Evolutionary conservation across 345 rosid species (phyloP).

Genomic region (Salix brachista): DNA sequence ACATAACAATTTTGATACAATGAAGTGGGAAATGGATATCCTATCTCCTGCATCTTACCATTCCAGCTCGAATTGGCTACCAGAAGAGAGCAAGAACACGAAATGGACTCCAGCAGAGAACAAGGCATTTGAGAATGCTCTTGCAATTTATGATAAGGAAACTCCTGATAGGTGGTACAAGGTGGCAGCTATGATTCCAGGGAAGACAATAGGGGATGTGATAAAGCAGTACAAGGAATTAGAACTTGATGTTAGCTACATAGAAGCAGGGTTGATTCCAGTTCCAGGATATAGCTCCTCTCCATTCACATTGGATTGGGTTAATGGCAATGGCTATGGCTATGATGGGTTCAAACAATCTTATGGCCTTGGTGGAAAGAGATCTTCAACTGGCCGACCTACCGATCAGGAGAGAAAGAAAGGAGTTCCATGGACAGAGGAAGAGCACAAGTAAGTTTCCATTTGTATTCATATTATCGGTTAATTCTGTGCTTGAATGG

Average conservation of each 20-base stretch:
- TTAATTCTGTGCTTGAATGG: neutral
- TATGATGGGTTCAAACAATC: conserved; percentile 49
- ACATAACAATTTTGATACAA: conserved; percentile 14
- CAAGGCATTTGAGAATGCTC: conserved; percentile 33
- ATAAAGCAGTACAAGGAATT: conserved; percentile 26
- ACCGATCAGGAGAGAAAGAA: conserved; percentile 34
- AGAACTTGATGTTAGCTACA: conserved; percentile 26
- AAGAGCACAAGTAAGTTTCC: conserved; percentile 31
- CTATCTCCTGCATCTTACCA: conserved; percentile 10
- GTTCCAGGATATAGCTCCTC: conserved; percentile 35
- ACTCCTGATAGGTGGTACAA: conserved; percentile 29
- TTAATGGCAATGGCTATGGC: conserved; percentile 32
- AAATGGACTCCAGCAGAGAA: conserved; percentile 31
- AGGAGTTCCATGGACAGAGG: conserved; percentile 38
- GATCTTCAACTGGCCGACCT: conserved; percentile 49
- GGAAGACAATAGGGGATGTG: conserved; percentile 33
- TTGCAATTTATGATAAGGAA: conserved; percentile 27
- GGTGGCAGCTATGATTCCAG: conserved; percentile 36
- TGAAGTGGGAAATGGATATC: conserved; percentile 52
- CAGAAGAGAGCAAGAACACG: conserved; percentile 13
- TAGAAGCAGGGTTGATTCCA: conserved; percentile 37
- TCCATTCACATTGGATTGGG: conserved; percentile 58
- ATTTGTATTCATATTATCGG: neutral
- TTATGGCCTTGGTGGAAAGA: conserved; percentile 54
- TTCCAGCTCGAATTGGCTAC: conserved; percentile 13